A percentile compares a stretch with the other conserved stretches of the same genome.
Conservation (phyloP, 495 filamentous ascomycete species). For the Penicillium salamii region DNA sequence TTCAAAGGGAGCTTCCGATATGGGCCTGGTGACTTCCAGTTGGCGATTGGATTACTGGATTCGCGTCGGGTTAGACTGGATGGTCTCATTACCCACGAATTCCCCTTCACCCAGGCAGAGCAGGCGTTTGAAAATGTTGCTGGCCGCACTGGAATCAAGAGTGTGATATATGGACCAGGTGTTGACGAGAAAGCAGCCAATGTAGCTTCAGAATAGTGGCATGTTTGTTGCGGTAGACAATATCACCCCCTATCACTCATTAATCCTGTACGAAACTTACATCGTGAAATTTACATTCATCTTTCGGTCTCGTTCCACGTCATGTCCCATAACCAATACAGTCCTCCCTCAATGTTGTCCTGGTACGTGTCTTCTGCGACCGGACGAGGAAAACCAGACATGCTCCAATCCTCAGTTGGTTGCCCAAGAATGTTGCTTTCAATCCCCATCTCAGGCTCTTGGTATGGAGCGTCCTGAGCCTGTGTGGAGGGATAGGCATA, state of each 20-base stretch:
- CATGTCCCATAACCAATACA: slow-evolving; percentile 32
- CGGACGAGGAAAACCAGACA: background rate
- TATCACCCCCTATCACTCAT: too few relatives aligned
- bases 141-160: slow-evolving; percentile 23
- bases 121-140: slow-evolving; percentile 22
- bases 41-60: slow-evolving; percentile 68
- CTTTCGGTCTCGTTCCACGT: slow-evolving; percentile 21
- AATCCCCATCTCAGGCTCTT: background rate
- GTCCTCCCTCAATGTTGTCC: slow-evolving; percentile 14
- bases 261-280: too few relatives aligned
- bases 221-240: too few relatives aligned
- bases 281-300: background rate
- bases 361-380: background rate
- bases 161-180: slow-evolving; percentile 30
- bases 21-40: slow-evolving; percentile 70
- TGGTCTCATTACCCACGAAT: slow-evolving; percentile 59
- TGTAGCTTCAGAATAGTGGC: too few relatives aligned
- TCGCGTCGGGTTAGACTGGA: slow-evolving; percentile 65
- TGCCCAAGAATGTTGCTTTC: background rate
- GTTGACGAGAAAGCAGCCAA: slow-evolving; percentile 20
- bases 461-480: background rate
- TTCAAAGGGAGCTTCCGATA: slow-evolving; percentile 81
- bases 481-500: background rate
- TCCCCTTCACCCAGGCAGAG: slow-evolving; percentile 15
- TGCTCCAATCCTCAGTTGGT: background rate